A percentile compares a stretch with the other conserved stretches of the same genome.
Evolutionary conservation across 2,329 filamentous ascomycete species (phyloP).

Genomic region (Chaetomium sp.): DNA sequence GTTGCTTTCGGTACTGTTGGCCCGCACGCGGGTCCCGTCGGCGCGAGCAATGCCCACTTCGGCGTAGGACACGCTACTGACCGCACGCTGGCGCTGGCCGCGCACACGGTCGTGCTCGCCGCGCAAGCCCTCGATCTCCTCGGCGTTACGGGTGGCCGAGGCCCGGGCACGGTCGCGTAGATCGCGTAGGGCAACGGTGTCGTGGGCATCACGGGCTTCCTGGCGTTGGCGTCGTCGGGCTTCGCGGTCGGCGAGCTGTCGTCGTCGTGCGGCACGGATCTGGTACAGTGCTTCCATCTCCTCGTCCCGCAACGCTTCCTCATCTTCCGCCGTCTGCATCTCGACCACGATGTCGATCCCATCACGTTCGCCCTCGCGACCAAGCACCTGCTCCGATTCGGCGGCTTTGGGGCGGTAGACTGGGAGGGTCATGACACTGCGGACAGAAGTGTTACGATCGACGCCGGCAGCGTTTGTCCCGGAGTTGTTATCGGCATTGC

Average conservation of each 20-base stretch:
- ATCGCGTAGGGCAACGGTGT: slow-evolving; percentile 60
- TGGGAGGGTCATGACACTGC: slow-evolving; percentile 91
- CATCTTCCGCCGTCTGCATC: slow-evolving; percentile 70
- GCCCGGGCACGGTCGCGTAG: slow-evolving; percentile 53
- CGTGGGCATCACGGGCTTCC: slow-evolving; percentile 66
- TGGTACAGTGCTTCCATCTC: slow-evolving; percentile 94
- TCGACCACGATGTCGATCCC: slow-evolving; percentile 90
- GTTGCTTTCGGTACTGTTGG: slow-evolving; percentile 61
- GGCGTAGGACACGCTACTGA: slow-evolving; percentile 70
- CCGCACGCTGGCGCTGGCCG: slow-evolving; percentile 56
- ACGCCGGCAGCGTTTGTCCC: slow-evolving; percentile 39
- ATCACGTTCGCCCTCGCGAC: slow-evolving; percentile 80
- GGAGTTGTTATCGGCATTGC: neutral
- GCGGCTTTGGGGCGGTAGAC: slow-evolving; percentile 69
- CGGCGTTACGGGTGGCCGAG: slow-evolving; percentile 39
- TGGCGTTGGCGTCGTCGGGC: slow-evolving; percentile 61
- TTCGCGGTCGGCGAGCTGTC: slow-evolving; percentile 70
- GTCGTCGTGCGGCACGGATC: slow-evolving; percentile 70
- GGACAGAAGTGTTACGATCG: slow-evolving; percentile 76
- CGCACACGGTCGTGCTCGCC: slow-evolving; percentile 50
- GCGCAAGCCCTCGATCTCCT: slow-evolving; percentile 55
- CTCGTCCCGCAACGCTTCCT: slow-evolving; percentile 71
- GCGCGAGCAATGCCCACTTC: slow-evolving; percentile 70
- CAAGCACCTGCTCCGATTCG: slow-evolving; percentile 75
- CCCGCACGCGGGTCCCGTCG: slow-evolving; percentile 68